Percentiles rank a stretch among this genome's conserved stretches.
Conservation (phyloP, 2,329 filamentous ascomycete genomes). For the Claviceps digitariae region DNA sequence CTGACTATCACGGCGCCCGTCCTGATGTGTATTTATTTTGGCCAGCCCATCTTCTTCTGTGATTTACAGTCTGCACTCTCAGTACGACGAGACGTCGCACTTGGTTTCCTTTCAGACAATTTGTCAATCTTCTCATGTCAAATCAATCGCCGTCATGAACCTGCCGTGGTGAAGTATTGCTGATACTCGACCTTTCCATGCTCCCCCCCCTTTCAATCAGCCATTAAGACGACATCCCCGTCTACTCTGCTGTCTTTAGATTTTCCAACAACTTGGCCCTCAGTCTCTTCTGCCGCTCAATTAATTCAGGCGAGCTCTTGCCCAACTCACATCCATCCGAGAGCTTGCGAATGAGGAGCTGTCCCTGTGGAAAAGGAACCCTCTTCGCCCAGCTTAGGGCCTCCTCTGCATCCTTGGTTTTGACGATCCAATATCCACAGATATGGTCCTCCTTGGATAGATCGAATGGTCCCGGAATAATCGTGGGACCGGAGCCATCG, state of each 20-base stretch:
- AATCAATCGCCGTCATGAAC: no score
- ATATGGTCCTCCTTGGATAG: background rate
- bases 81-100: no score
- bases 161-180: no score
- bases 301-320: slow-evolving; percentile 1
- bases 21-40: no score
- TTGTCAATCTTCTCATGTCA: no score
- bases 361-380: background rate
- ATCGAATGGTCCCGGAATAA: slow-evolving; percentile 14
- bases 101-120: no score
- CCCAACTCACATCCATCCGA: slow-evolving; percentile 12
- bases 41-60: no score
- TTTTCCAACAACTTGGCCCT: background rate
- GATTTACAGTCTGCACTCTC: no score
- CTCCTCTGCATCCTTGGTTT: background rate
- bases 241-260: background rate
- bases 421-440: background rate
- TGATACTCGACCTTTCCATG: no score
- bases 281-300: background rate
- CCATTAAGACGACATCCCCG: background rate
- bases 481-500: slow-evolving; percentile 8
- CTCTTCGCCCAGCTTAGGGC: background rate
- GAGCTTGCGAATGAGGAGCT: slow-evolving; percentile 11
- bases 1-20: no score
- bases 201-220: no score